Base-by-base conservation (phyloP, 108 stramenopile genomes). In the Cylindrotheca closterium region DNA sequence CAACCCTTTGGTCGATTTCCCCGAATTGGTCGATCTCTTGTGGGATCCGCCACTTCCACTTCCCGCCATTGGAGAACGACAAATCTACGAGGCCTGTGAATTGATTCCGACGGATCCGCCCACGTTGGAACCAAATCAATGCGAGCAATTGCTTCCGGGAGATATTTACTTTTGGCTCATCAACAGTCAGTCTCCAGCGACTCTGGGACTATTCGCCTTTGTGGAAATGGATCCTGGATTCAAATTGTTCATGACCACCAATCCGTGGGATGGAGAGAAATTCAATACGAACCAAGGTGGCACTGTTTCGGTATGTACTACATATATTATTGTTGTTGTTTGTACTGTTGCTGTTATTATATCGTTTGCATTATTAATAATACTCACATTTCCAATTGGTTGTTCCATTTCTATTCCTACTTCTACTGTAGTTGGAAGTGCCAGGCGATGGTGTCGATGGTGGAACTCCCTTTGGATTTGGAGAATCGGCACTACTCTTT, bases 1-100 rank as follows among this genome's bases (percentile, higher is more conserved):
- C 32, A 94, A 94, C 72, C 86, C 87, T 30, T 94, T 92, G 67
- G 75, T 95, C 15, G 93, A 95, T 62, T 82, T 82, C 66, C 88
- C 88, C 33, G 79, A 95, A 48, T 25, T 74, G 37, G 66, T 57
- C 21, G 22, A 21, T 4, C 19, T n/a, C 1, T 26, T 68, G 22
- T 74, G 26, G 29, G 53, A 26, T 24, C 31, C 30, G n/a, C 60
- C 73, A 21, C 26, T 49, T n/a, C 53, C 63, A 51, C 57, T 74
- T 12, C 58, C 65, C 10, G 58, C 37, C 5, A 49, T 32, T 48
- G 54, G 60, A 24, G 58, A 60, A 61, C 67, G 67, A 5, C 30
- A 54, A 42, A 67, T 67, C 25, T 74, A 74, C 53, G 46, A 62
- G 47, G 42, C 25, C 10, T 74, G 73, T 51, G 56, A 54, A 26